These are phyloP conservation scores for Zelonia costaricensis DNA, from an alignment of 208 protist species.

Conservation along the genomic window DNA sequence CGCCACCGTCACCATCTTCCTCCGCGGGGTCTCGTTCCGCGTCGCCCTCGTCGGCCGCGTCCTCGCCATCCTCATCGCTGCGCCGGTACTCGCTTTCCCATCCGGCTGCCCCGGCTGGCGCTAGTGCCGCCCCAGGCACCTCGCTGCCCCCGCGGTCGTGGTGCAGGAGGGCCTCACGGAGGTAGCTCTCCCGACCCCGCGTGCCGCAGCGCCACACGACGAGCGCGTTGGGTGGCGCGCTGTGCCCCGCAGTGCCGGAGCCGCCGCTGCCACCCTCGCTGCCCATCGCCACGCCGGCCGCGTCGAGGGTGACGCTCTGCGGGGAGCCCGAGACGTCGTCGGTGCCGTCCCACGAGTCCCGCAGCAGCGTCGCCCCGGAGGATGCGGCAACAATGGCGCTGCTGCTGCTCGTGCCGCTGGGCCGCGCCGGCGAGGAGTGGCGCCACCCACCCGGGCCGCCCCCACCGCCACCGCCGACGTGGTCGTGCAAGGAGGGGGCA, in stretches of 20 bases:
- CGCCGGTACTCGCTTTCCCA: too few species aligned
- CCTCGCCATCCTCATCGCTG: background rate
- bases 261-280: slow-evolving; percentile 1
- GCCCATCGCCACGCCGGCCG: background rate
- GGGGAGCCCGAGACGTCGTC: slow-evolving; percentile 1
- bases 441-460: too few species aligned
- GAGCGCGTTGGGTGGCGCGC: slow-evolving; percentile 20
- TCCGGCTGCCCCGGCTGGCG: too few species aligned
- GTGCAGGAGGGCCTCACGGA: slow-evolving; percentile 25
- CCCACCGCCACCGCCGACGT: too few species aligned
- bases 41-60: background rate
- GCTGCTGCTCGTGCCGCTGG: background rate
- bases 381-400: background rate
- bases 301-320: slow-evolving; percentile 4
- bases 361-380: slow-evolving; percentile 4
- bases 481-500: slow-evolving; percentile 5
- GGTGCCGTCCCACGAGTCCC: slow-evolving; percentile 21
- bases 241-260: slow-evolving; percentile 13
- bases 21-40: too few species aligned
- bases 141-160: background rate
- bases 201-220: slow-evolving; percentile 34
- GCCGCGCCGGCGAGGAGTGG: slow-evolving; percentile 14
- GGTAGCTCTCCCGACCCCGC: slow-evolving; percentile 16
- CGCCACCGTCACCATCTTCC: too few species aligned
- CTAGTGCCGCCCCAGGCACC: background rate